A percentile compares a stretch with the other conserved stretches of the same genome.
Evolutionary conservation across 75 land plant genomes (phyloP).

Genomic region (Ceratopteris richardii): DNA sequence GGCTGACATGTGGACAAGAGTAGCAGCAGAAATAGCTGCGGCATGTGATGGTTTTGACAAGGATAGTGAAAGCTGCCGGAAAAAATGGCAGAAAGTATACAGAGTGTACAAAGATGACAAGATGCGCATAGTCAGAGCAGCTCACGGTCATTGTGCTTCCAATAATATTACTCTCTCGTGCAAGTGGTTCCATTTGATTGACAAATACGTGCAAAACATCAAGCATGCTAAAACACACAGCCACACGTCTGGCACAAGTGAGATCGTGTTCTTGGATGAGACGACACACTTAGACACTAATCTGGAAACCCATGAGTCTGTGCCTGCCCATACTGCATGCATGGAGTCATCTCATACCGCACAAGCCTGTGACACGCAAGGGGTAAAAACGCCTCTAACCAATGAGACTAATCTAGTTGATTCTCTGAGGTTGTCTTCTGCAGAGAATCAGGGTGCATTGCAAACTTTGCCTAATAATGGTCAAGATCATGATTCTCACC

Average conservation of each 20-base stretch:
- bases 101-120: neutral
- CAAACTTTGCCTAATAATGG: neutral
- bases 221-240: neutral
- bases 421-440: neutral
- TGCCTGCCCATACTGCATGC: neutral
- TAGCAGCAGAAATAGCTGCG: neutral
- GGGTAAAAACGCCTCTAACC: neutral
- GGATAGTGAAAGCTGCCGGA: slow-evolving; percentile 1
- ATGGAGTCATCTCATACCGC: neutral
- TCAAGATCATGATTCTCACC: neutral
- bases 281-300: neutral
- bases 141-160: too few species aligned
- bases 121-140: neutral
- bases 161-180: neutral
- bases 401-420: neutral
- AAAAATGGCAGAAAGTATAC: slow-evolving; percentile 2
- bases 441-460: neutral
- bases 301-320: neutral
- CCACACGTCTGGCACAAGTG: too few species aligned
- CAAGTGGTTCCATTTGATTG: slow-evolving; percentile 2
- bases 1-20: slow-evolving; percentile 4
- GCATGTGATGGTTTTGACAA: neutral
- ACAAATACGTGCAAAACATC: neutral
- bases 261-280: neutral
- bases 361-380: neutral